Evolutionary conservation across 2,329 filamentous ascomycete species (phyloP), one percentile per base, ranked within the genome.

Genomic region (Alternaria gansuensis): DNA sequence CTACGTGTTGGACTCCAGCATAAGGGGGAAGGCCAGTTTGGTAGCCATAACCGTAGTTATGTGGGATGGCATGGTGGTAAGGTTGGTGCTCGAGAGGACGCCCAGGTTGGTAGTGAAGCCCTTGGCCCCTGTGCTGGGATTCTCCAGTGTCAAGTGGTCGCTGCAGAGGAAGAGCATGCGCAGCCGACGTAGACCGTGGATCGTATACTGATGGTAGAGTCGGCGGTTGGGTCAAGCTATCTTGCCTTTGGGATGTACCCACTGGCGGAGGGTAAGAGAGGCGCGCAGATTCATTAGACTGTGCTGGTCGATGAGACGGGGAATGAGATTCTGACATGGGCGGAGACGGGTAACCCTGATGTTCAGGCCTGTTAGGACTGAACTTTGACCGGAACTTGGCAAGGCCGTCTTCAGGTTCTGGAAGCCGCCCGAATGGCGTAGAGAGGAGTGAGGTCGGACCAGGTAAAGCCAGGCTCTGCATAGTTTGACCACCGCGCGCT

Each of bases 311-410:
- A 64, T 72, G 72, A 59, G 71, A 66, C 64, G 81, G 79, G 60
- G 81, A 82, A 57, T 79, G 79, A 67, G 80, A 77, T 75, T 79
- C 80, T 76, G 81, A 83, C 81, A 83, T 83, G 74, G 81, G 81
- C 73, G 81, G 81, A 68, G 80, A 82, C 59, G 80, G 81, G 72
- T 82, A 82, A 66, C 71, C 70, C 63, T 73, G 66, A 53, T 71
- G 71, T 65, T 74, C 72, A 74, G 74, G 60, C 69, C 71, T 63
- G 56, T 54, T 66, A 59, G 74, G 73, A 71, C 75, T 75, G 72
- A 75, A 73, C 65, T 75, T 71, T 46, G 68, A 60, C 40, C 70
- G 69, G 36, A 72, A 67, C 53, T 75, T 75, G 60, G 65, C 69
- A 71, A 75, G 72, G 62, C 68, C 67, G 65, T 67, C 67, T 62